Base-by-base conservation (phyloP, 2,329 filamentous ascomycete species). In the Penicillium olsonii region DNA sequence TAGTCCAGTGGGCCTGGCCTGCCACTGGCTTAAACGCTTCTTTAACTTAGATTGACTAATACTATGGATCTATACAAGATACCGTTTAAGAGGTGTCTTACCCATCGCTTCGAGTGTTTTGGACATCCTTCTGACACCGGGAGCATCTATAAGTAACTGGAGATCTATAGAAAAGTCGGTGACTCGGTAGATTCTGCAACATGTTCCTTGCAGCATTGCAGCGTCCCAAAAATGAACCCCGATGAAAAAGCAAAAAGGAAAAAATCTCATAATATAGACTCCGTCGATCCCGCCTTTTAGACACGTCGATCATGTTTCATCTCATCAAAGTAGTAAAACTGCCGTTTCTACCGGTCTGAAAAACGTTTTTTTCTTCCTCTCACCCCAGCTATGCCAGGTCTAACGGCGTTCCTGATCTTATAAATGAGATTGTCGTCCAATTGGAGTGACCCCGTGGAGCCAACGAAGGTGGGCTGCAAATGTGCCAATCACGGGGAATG, bases 401-500 rank as follows among this genome's bases (percentile, higher is more conserved):
- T 18, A 17, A 17, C 33, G 33, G 17, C 15, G 17, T 4, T 35
- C 17, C 15, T 18, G 12, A 24, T 0, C n/a, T 15, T 17, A 15
- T 27, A 11, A 26, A 15, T 39, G 20, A 15, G 22, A 27, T 27
- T 8, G 4, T 15, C 14, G 20, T 39, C 22, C 5, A n/a, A 39
- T 39, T 27, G 22, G 37, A 22, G 8, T 26, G 15, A 12, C 22
- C 33, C 33, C 29, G 29, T 31, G 29, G 29, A 7, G n/a, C 12
- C 12, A 31, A 31, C 6, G 29, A 31, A 14, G 5, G 29, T 11
- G 11, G 29, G 29, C 29, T 31, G 24, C n/a, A 17, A 12, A n/a
- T n/a, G 12, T 31, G 29, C 45, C 31, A 50, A 50, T 46, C 41
- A 49, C 7, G 26, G 17, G 5, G n/a, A 40, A 42, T 41, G 37